Evolutionary conservation across 176 grass and related monocot genomes (phyloP), one percentile per base, ranked within the genome.

Genomic region (Hyparrhenia diplandra): DNA sequence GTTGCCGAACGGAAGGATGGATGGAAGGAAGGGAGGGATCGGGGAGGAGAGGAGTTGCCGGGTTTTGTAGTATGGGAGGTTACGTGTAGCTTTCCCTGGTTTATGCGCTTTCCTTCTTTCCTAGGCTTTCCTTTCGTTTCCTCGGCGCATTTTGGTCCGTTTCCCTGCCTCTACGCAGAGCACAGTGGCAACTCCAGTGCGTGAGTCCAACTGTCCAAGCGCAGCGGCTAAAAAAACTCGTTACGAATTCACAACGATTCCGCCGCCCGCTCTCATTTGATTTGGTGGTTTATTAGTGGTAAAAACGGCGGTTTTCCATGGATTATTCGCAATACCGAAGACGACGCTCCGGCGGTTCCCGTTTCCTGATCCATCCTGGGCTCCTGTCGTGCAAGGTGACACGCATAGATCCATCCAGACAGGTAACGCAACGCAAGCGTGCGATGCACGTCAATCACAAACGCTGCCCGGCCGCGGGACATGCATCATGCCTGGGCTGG

Each of bases 41-140:
- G 49, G 27, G 74, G 27, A 45, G 40, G 51, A 45, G 13, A 14
- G 80, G 75, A 54, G 64, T 69, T 76, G 76, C 57, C 34, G 69
- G 71, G 75, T 75, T 84, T 65, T 76, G 64, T 76, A 84, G 24
- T 24, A 25, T 64, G 28, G 75, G 61, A 66, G 72, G 83, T 77
- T 73, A 85, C 82, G 78, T 85, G 78, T 78, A 73, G 66, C 83
- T 63, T 69, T 67, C 73, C 52, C 43, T 41, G 57, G 36, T 62
- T 58, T 42, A 41, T 70, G 64, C 83, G 70, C 47, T 75, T n/a
- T n/a, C n/a, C n/a, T n/a, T 55, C 70, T 6, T 62, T 84, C 28
- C 46, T 65, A 74, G 79, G 20, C 51, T 29, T 51, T 63, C 37
- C 8, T 9, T n/a, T 23, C 23, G 49, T 7, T 40, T 18, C 27